These are phyloP conservation scores for Crassisporium funariophilum DNA, from an alignment of 768 basidiomycete genomes.

Conservation along the genomic window DNA sequence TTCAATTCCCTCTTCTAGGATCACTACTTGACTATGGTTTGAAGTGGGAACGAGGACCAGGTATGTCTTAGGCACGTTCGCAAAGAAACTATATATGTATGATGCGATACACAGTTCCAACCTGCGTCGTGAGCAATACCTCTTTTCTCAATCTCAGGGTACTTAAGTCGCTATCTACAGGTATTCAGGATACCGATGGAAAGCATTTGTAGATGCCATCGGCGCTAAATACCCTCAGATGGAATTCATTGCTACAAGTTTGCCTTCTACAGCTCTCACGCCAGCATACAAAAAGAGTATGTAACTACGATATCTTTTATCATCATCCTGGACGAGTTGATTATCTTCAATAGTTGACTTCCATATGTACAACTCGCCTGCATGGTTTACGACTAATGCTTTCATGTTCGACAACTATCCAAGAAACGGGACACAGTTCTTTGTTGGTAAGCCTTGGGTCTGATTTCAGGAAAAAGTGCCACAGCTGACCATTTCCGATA, in stretches of 20 bases:
- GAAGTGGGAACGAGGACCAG: slow-evolving; percentile 36
- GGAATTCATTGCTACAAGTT: slow-evolving; percentile 53
- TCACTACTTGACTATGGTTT: not conserved
- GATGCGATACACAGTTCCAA: slow-evolving; percentile 28
- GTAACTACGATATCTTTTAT: not conserved
- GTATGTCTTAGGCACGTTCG: slow-evolving; percentile 8
- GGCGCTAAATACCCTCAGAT: slow-evolving; percentile 26
- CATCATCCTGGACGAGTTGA: no score
- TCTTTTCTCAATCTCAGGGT: no score
- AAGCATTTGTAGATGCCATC: slow-evolving; percentile 21
- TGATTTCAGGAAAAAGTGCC: no score
- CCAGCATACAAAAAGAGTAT: slow-evolving; percentile 46
- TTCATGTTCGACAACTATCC: slow-evolving; percentile 56
- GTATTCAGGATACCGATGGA: slow-evolving; percentile 40
- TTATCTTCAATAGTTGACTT: slow-evolving; percentile 56
- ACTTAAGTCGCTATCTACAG: slow-evolving; percentile 33
- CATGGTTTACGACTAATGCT: slow-evolving; percentile 46
- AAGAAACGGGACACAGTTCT: slow-evolving; percentile 55
- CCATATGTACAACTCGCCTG: slow-evolving; percentile 52
- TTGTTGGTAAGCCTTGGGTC: slow-evolving; percentile 50
- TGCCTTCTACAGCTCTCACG: slow-evolving; percentile 41
- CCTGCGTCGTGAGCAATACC: slow-evolving; percentile 29
- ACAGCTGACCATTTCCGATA: no score
- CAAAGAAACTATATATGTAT: not conserved
- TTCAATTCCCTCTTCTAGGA: not conserved